Evolutionary conservation across 2,329 filamentous ascomycete genomes (phyloP).

Genomic region (Catunica adiposa): DNA sequence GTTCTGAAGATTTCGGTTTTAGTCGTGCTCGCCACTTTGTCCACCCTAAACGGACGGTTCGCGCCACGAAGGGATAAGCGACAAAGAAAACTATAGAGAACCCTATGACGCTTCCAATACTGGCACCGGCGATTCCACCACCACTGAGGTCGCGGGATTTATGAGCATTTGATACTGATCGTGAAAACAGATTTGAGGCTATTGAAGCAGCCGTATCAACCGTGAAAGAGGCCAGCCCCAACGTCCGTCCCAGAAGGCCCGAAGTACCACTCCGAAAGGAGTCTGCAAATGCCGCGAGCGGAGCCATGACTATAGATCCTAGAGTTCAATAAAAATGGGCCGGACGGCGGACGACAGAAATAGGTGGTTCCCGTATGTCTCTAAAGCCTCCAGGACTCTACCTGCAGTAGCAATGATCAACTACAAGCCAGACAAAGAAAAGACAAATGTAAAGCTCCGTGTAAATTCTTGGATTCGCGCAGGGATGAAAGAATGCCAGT

Average conservation of each 20-base stretch:
- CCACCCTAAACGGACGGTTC: slow-evolving; percentile 12
- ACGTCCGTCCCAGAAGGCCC: background rate
- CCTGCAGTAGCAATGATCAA: too few species aligned
- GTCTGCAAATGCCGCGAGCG: background rate
- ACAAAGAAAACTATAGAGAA: slow-evolving; percentile 13
- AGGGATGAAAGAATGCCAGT: too few species aligned
- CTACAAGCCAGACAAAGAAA: too few species aligned
- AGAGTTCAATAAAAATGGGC: background rate
- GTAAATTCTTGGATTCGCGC: too few species aligned
- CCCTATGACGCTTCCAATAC: slow-evolving; percentile 30
- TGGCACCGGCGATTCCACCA: slow-evolving; percentile 44
- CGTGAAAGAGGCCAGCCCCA: slow-evolving; percentile 2
- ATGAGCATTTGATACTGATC: background rate
- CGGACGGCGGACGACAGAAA: too few species aligned
- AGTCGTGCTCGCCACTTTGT: slow-evolving; percentile 4
- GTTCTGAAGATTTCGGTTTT: background rate
- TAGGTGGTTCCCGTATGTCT: too few species aligned
- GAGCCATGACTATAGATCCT: background rate
- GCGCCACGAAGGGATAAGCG: slow-evolving; percentile 15
- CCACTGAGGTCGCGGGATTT: slow-evolving; percentile 17
- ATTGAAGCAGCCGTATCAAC: background rate
- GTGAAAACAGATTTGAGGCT: background rate
- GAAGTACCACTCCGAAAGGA: background rate
- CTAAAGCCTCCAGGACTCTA: too few species aligned
- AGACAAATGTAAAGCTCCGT: too few species aligned